phyloP scores from a whole-genome alignment of 208 protist genomes.

The Crithidia sp. region DNA sequence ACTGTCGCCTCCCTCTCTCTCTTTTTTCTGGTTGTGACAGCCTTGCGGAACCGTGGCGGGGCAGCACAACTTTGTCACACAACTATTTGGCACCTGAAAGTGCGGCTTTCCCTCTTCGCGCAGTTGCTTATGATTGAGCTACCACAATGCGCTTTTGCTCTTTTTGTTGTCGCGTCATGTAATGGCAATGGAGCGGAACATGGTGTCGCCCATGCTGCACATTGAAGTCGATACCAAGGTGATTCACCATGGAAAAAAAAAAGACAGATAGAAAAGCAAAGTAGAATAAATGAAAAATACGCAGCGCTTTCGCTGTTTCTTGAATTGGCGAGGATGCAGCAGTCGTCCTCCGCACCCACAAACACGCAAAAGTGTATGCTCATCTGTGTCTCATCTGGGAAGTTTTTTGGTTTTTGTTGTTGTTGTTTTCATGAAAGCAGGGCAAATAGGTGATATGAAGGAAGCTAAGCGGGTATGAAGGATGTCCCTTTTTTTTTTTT shows the following conservation, averaged over 20 bases:
- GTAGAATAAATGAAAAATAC: neutral
- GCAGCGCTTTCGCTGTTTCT: neutral
- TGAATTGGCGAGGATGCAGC: too few species aligned
- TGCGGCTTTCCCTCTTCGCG: too few species aligned
- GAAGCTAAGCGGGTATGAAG: neutral
- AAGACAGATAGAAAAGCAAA: conserved; percentile 1
- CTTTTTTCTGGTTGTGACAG: neutral
- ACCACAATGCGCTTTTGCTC: too few species aligned
- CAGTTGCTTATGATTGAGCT: too few species aligned
- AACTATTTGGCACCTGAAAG: too few species aligned
- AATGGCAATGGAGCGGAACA: neutral
- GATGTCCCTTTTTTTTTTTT: neutral
- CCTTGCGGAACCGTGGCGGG: too few species aligned
- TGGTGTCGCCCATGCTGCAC: too few species aligned
- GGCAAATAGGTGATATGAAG: neutral
- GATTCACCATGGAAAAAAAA: conserved; percentile 12
- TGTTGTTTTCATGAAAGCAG: neutral
- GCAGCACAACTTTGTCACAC: too few species aligned
- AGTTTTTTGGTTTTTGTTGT: neutral
- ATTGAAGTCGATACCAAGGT: neutral
- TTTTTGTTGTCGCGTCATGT: neutral
- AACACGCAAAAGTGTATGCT: too few species aligned
- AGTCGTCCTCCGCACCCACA: too few species aligned
- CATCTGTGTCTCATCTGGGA: too few species aligned
- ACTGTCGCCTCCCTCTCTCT: neutral